Evolutionary conservation across 108 stramenopile species (phyloP), one percentile per base, ranked within the genome.

Genomic region (Cyclotella baltica): DNA sequence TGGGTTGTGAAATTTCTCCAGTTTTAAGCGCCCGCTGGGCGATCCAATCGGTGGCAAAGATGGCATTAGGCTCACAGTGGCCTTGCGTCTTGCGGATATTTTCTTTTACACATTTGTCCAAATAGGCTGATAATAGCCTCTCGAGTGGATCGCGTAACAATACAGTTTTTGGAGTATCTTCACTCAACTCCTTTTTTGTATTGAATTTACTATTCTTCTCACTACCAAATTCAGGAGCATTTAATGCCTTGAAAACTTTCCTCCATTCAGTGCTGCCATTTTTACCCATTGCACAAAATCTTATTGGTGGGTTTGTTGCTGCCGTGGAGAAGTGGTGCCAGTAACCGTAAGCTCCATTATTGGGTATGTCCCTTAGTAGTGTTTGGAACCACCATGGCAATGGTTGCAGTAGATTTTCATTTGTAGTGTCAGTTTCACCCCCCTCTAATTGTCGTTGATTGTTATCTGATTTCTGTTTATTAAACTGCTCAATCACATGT

Each of bases 141-240:
- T 90, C 90, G 52, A 88, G 48, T 4, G 90, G 90, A 78, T 90
- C 90, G 9, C 90, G 73, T 18, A 88, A 23, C 66, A 90, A 88
- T 22, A 90, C 88, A 11, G 76, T 74, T 19, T 57, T 62, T 0
- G 82, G 83, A n/a, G 62, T 36, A 27, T 27, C 31, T 13, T 67
- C 34, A 29, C 33, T 62, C 63, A 83, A 56, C 5, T 28, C n/a
- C n/a, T n/a, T 11, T 43, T 8, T 11, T 43, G 40, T 43, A 43
- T 43, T 43, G 40, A 8, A 11, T 11, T 13, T 43, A 43, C 40
- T 43, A 43, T 13, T 43, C 10, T 13, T 43, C 4, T 52, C 51
- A 20, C n/a, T 35, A 35, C 62, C 38, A 52, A 70, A 68, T 28
- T 83, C 78, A 1, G 23, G 53, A 13, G 73, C 73, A 71, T 84